A percentile compares a stretch with the other conserved stretches of the same genome.
Evolutionary conservation across 31 red algal species (phyloP).

Genomic region (Asparagopsis taxiformis): DNA sequence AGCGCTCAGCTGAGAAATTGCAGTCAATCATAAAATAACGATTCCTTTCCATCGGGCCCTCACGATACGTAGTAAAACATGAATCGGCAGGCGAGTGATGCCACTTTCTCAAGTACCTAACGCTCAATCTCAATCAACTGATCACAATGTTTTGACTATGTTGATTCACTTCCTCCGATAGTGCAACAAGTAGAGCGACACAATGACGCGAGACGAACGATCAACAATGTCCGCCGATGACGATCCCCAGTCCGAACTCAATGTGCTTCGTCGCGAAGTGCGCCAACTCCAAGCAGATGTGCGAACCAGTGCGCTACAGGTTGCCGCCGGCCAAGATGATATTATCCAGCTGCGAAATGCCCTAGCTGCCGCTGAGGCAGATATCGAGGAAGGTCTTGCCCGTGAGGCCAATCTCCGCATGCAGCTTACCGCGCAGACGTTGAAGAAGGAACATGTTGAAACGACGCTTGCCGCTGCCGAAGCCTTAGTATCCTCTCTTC

Average conservation of each 20-base stretch:
- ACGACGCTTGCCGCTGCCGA: conserved; percentile 58
- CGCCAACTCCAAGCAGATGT: conserved; percentile 50
- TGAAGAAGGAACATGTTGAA: conserved; percentile 43
- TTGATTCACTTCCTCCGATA: no score
- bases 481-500: conserved; percentile 42
- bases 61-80: no score
- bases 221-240: no score
- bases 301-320: conserved; percentile 46
- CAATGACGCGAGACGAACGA: no score
- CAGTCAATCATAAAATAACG: no score
- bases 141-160: no score
- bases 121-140: no score
- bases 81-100: no score
- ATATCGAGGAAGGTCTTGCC: conserved; percentile 30
- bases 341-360: conserved; percentile 26
- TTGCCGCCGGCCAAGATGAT: conserved; percentile 58
- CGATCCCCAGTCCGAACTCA: conserved; percentile 67
- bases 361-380: conserved; percentile 35
- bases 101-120: no score
- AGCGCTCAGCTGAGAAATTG: no score
- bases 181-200: no score
- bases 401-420: conserved; percentile 33
- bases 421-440: conserved; percentile 26
- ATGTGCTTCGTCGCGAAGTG: conserved; percentile 58
- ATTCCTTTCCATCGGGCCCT: no score